Evolutionary conservation across 2,329 filamentous ascomycete species (phyloP).

Genomic region (Aspergillus carbonarius): DNA sequence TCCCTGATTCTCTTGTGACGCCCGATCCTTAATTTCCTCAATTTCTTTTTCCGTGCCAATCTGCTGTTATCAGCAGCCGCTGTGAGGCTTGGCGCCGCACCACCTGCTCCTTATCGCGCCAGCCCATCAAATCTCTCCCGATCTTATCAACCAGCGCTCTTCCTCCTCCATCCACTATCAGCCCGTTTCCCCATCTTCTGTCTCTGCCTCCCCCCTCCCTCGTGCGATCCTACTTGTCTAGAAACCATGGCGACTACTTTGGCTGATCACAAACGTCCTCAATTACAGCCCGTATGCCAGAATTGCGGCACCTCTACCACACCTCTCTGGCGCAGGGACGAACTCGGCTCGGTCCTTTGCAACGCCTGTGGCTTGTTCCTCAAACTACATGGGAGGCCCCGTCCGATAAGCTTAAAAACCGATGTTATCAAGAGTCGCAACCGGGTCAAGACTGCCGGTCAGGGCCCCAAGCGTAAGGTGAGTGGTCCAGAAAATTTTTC

Average conservation of each 20-base stretch:
- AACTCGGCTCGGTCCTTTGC: conserved; percentile 91
- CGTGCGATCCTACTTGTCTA: conserved; percentile 15
- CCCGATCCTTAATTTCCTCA: conserved; percentile 6
- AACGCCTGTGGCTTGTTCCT: conserved; percentile 97
- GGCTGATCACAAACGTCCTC: conserved; percentile 54
- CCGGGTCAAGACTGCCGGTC: conserved; percentile 83
- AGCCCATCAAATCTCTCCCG: conserved; percentile 42
- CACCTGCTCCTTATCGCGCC: conserved; percentile 49
- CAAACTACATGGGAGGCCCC: conserved; percentile 89
- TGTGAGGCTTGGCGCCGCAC: conserved; percentile 38
- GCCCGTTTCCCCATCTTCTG: conserved; percentile 17
- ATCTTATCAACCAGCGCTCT: conserved; percentile 40
- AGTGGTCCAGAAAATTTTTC: conserved; percentile 32
- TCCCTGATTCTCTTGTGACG: not conserved
- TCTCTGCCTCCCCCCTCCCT: conserved; percentile 22
- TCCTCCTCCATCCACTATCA: conserved; percentile 27
- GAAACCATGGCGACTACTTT: conserved; percentile 46
- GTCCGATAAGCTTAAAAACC: conserved; percentile 95
- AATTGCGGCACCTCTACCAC: conserved; percentile 96
- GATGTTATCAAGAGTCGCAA: conserved; percentile 99
- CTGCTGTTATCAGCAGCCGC: conserved; percentile 34
- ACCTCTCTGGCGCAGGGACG: conserved; percentile 95
- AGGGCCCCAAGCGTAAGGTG: conserved; percentile 83
- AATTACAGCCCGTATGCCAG: conserved; percentile 89
- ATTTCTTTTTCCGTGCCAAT: conserved; percentile 27